Evolutionary conservation across 2,329 filamentous ascomycete species (phyloP).

Genomic region (Stachybotrys chlorohalonatus): DNA sequence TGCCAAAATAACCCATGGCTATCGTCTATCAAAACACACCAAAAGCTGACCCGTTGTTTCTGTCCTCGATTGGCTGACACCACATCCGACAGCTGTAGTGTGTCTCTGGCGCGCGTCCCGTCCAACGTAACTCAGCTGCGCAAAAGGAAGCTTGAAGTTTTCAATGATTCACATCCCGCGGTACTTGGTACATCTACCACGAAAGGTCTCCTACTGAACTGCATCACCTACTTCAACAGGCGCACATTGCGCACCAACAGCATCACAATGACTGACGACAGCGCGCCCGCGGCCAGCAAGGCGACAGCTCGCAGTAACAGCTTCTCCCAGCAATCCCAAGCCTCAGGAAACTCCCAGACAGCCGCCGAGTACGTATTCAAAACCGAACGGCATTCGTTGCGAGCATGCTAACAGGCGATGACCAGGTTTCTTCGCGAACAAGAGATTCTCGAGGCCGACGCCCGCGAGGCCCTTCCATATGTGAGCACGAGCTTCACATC

Average conservation of each 20-base stretch:
- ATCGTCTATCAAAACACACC: no score
- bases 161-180: no score
- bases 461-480: constrained; percentile 88
- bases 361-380: constrained; percentile 51
- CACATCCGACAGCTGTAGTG: no score
- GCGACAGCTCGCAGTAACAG: constrained; percentile 40
- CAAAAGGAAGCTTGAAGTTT: no score
- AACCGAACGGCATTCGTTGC: neutral
- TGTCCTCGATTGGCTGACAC: neutral
- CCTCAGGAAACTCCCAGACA: constrained; percentile 59
- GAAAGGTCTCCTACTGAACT: no score
- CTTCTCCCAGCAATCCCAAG: constrained; percentile 46
- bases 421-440: constrained; percentile 78
- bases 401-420: constrained; percentile 1
- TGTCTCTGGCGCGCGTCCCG: no score
- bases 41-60: neutral
- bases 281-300: neutral
- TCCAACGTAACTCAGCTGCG: no score
- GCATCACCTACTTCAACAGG: neutral
- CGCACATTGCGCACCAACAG: neutral
- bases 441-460: constrained; percentile 86
- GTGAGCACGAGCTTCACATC: constrained; percentile 37
- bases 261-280: constrained; percentile 7
- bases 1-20: neutral
- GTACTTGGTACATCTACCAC: neutral